Base-by-base conservation (phyloP, 768 basidiomycete genomes). In the Termitomyces sp. region DNA sequence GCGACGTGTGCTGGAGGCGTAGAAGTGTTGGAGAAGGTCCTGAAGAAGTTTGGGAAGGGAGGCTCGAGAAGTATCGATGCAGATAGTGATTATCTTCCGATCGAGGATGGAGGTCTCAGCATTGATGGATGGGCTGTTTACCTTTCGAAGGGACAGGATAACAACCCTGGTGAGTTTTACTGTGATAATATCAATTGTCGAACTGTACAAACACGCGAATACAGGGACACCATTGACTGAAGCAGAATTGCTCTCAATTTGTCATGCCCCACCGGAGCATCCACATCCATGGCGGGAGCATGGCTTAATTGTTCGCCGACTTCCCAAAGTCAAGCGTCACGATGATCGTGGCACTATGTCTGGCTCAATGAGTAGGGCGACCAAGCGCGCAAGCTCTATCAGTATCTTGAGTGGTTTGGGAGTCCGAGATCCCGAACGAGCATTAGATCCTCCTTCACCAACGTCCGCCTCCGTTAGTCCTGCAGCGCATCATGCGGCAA, bases 361-460 rank as follows among this genome's bases (percentile, higher is more conserved):
- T 6, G 56, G 66, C 9, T 56, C 59, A 53, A 75, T 63, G 32
- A 68, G 62, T 60, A 82, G 82, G 66, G 83, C 82, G 60, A 83
- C 86, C 63, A 95, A 97, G 63, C 89, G 97, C 21, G 97, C 97
- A 1, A 96, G 94, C 65, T 91, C 93, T 0, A 84, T 98, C 67
- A 96, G 94, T 70, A 83, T 99, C 59, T 86, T 99, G 67, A 94
- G 91, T 52, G 94, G 93, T 0, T 81, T 99, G 9, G 95, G 96
- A 25, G 94, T 94, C 1, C 82, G 78, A n/a, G 81, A 91, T 61
- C 86, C 86, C 0, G 88, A 91, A 66, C 80, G 76, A 52, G 79
- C 84, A 0, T 75, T 88, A 34, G 82, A 86, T 41, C 80, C 83
- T 8, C 77, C 80, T 10, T 84, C 84, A 0, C 80, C 84, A 5